phyloP scores from a whole-genome alignment of 352 stramenopile genomes.

The Phytophthora pisi region DNA sequence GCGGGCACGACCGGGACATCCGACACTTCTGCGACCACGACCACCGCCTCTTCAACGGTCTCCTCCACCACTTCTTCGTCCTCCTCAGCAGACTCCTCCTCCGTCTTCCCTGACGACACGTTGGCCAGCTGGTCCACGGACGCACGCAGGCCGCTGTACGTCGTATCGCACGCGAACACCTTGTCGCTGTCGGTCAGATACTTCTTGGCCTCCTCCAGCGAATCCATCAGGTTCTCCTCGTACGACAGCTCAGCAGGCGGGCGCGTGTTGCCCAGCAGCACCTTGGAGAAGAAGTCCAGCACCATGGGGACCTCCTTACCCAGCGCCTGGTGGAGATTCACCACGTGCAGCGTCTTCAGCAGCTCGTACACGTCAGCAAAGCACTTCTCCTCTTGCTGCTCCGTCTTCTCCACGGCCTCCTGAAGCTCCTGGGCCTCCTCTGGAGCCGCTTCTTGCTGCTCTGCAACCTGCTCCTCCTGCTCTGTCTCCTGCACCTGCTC shows the following conservation, averaged over 20 bases:
- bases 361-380: conserved; percentile 70
- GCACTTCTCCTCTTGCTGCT: conserved; percentile 12
- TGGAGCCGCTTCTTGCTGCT: neutral
- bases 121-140: conserved; percentile 61
- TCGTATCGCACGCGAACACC: conserved; percentile 73
- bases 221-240: conserved; percentile 79
- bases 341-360: conserved; percentile 79
- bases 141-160: conserved; percentile 63
- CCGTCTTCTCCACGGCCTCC: conserved; percentile 11
- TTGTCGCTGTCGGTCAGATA: conserved; percentile 74
- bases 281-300: conserved; percentile 86
- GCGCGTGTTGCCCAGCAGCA: conserved; percentile 81
- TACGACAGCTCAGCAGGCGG: conserved; percentile 79
- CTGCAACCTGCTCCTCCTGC: conserved; percentile 4
- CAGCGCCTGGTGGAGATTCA: conserved; percentile 76
- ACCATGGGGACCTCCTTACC: conserved; percentile 82
- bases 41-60: conserved; percentile 8
- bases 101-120: conserved; percentile 20
- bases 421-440: conserved; percentile 11
- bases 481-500: conserved; percentile 22
- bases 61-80: conserved; percentile 12
- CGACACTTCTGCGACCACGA: conserved; percentile 10
- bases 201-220: conserved; percentile 75
- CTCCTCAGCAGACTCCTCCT: conserved; percentile 4
- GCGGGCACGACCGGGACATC: conserved; percentile 30